Percentiles rank a stretch among this genome's conserved stretches.
Conservation (phyloP, 148 eudicot genomes). For the Rheum nobile region DNA sequence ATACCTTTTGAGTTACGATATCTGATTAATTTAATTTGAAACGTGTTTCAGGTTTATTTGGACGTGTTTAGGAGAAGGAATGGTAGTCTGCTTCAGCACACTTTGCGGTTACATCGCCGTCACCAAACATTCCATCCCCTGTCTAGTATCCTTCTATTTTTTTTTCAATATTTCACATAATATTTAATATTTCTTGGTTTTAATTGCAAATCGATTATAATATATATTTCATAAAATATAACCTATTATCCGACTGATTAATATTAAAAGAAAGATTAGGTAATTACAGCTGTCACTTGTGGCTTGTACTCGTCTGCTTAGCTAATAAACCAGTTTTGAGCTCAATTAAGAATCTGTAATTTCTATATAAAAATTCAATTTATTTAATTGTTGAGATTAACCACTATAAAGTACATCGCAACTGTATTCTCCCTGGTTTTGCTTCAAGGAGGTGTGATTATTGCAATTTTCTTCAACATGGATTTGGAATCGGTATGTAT, state of each 20-base stretch:
- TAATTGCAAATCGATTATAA: too few relatives aligned
- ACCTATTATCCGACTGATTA: neutral
- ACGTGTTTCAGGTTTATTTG: slow-evolving; percentile 14
- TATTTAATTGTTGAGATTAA: neutral
- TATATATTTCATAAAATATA: too few relatives aligned
- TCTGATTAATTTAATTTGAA: slow-evolving; percentile 1
- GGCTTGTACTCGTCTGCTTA: neutral
- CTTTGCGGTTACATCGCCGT: slow-evolving; percentile 15
- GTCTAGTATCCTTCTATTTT: slow-evolving; percentile 3
- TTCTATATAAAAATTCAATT: too few relatives aligned
- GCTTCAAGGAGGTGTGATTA: slow-evolving; percentile 10
- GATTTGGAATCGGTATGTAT: slow-evolving; percentile 15
- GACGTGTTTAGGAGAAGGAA: slow-evolving; percentile 17
- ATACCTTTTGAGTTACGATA: too few relatives aligned
- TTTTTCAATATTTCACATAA: too few relatives aligned
- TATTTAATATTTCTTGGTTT: neutral
- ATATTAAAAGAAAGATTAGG: neutral
- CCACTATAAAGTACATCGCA: slow-evolving; percentile 6
- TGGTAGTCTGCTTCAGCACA: slow-evolving; percentile 17
- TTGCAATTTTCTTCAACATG: slow-evolving; percentile 15
- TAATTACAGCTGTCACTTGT: neutral
- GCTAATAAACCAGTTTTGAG: neutral
- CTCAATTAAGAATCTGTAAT: neutral
- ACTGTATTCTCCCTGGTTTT: slow-evolving; percentile 10
- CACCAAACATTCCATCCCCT: slow-evolving; percentile 13